Evolutionary conservation across 2,329 filamentous ascomycete species (phyloP).

Genomic region (Diatrype stigma): DNA sequence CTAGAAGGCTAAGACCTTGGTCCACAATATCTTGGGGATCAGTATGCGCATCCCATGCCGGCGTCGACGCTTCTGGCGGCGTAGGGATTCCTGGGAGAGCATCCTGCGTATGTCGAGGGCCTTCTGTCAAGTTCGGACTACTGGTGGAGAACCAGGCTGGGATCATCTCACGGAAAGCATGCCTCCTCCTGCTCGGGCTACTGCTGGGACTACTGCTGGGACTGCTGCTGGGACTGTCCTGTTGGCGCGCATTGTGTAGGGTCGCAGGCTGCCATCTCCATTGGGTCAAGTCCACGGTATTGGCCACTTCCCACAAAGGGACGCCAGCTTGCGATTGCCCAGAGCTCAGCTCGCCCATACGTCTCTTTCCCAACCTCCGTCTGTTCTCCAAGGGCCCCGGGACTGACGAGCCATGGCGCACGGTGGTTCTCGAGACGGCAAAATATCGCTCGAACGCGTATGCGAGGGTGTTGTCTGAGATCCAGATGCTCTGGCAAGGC

Average conservation of each 20-base stretch:
- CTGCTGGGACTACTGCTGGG: too few species aligned
- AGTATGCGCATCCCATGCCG: conserved; percentile 8
- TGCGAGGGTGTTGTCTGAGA: conserved; percentile 53
- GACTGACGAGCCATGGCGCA: conserved; percentile 33
- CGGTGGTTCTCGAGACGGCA: conserved; percentile 19
- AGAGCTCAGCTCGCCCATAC: conserved; percentile 46
- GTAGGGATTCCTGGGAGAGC: neutral
- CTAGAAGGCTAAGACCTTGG: conserved; percentile 9
- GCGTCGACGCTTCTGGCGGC: neutral
- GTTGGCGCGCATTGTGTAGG: conserved; percentile 19
- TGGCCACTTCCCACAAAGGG: conserved; percentile 44
- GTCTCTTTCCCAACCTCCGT: conserved; percentile 48
- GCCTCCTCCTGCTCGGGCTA: too few species aligned
- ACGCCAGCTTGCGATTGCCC: conserved; percentile 30
- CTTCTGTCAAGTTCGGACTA: neutral
- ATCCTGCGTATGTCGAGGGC: neutral
- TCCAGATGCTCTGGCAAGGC: conserved; percentile 48
- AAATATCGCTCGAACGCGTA: conserved; percentile 46
- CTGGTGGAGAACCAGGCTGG: conserved; percentile 5
- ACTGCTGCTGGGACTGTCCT: conserved; percentile 2
- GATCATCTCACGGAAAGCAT: conserved; percentile 1
- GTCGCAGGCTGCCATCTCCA: conserved; percentile 52
- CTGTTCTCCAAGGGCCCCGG: conserved; percentile 53
- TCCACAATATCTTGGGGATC: conserved; percentile 10
- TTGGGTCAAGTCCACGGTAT: conserved; percentile 38